A percentile compares a stretch with the other conserved stretches of the same genome.
Evolutionary conservation across 2,329 filamentous ascomycete genomes (phyloP).

Genomic region (Beauveria medogensis): DNA sequence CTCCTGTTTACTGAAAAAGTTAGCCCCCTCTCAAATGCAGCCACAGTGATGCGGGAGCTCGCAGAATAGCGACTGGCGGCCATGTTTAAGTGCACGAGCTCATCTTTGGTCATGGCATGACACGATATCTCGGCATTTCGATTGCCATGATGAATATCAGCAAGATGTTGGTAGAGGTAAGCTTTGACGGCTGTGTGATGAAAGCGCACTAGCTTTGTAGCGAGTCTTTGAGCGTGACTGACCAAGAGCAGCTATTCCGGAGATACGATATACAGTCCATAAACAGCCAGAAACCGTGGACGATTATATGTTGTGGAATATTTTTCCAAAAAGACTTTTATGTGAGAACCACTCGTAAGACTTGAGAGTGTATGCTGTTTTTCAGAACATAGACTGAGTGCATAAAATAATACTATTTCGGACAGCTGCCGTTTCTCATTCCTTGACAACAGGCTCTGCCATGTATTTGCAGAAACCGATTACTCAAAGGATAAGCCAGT

Average conservation of each 20-base stretch:
- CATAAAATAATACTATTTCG: background rate
- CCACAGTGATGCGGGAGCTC: no score
- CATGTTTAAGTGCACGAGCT: background rate
- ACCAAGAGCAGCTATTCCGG: background rate
- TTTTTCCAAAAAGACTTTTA: background rate
- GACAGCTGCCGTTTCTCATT: background rate
- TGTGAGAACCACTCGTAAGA: slow-evolving; percentile 27
- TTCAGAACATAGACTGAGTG: background rate
- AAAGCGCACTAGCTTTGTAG: background rate
- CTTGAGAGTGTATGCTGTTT: background rate
- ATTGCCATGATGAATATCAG: slow-evolving; percentile 3
- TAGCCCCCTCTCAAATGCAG: no score
- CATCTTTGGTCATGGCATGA: slow-evolving; percentile 1
- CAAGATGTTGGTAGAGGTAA: slow-evolving; percentile 2
- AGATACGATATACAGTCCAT: background rate
- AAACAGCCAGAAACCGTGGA: background rate
- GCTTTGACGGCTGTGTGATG: background rate
- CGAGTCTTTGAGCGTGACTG: background rate
- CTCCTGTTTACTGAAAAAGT: no score
- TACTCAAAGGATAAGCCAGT: slow-evolving; percentile 33
- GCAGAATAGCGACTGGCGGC: background rate
- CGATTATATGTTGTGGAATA: background rate
- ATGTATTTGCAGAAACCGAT: no score
- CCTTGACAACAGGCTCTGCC: background rate
- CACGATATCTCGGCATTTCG: background rate